Conservation (phyloP, 73 alveolate species). For the Effrenium voratum region DNA sequence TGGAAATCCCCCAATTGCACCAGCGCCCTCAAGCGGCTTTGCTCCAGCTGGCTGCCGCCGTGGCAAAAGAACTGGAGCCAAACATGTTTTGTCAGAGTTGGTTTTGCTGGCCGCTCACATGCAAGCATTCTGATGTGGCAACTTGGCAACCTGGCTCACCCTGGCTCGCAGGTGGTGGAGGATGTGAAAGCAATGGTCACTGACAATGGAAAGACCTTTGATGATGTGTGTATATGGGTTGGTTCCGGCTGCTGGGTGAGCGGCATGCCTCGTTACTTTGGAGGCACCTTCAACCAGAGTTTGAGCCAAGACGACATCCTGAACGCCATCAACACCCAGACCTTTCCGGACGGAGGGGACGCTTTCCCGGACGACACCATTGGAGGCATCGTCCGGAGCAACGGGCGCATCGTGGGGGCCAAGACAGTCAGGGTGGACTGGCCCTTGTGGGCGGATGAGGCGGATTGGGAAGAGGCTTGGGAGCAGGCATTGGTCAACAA, state of each 20-base stretch:
- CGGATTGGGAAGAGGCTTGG: neutral
- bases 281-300: conserved; percentile 37
- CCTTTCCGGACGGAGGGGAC: conserved; percentile 41
- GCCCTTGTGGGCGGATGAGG: neutral
- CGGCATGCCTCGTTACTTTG: conserved; percentile 47
- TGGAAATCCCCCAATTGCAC: conserved; percentile 30
- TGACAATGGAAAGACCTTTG: neutral
- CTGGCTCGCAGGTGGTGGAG: conserved; percentile 34
- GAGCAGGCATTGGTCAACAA: neutral
- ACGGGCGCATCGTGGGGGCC: conserved; percentile 23
- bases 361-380: conserved; percentile 78
- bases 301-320: conserved; percentile 14
- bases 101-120: no score
- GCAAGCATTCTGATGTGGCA: no score
- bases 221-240: neutral
- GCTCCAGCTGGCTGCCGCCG: no score
- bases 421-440: conserved; percentile 63
- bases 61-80: no score
- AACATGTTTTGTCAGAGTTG: no score
- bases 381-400: conserved; percentile 73
- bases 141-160: no score
- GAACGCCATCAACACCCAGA: conserved; percentile 34
- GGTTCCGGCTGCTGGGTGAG: neutral
- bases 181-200: conserved; percentile 34
- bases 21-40: no score